Evolutionary conservation across 768 basidiomycete species (phyloP).

Genomic region (Rhodotorula kratochvilovae): DNA sequence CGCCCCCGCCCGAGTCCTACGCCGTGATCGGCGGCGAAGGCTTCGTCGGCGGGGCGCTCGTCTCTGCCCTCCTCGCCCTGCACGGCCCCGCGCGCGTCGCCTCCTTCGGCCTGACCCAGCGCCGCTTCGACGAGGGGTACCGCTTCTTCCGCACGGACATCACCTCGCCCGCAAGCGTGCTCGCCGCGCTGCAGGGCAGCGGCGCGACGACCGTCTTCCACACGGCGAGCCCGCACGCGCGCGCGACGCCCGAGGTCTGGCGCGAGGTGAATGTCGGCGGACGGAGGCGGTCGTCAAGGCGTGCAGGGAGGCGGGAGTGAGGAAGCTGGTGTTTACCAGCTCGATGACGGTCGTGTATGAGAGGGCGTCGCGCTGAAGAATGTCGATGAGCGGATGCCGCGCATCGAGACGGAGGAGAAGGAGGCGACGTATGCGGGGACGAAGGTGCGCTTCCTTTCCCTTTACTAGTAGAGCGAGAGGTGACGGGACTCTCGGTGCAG

Average conservation of each 20-base stretch:
- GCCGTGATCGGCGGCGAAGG: slow-evolving; percentile 76
- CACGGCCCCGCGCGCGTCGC: slow-evolving; percentile 65
- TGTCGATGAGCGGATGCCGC: slow-evolving; percentile 77
- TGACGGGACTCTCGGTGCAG: slow-evolving; percentile 6
- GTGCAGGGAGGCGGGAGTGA: slow-evolving; percentile 64
- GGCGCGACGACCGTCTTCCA: slow-evolving; percentile 84
- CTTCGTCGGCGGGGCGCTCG: slow-evolving; percentile 85
- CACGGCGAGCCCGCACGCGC: slow-evolving; percentile 67
- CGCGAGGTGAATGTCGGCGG: slow-evolving; percentile 91
- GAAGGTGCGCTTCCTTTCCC: slow-evolving; percentile 52
- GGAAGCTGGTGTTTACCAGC: slow-evolving; percentile 88
- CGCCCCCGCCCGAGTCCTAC: slow-evolving; percentile 58
- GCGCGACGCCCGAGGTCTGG: slow-evolving; percentile 63
- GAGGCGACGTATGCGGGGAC: slow-evolving; percentile 88
- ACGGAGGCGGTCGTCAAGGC: slow-evolving; percentile 78
- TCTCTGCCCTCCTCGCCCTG: slow-evolving; percentile 70
- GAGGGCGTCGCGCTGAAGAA: slow-evolving; percentile 65
- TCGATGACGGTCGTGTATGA: slow-evolving; percentile 87
- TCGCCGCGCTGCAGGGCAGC: slow-evolving; percentile 67
- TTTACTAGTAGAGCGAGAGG: not conserved
- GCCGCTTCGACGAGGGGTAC: slow-evolving; percentile 11
- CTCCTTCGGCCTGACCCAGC: slow-evolving; percentile 86
- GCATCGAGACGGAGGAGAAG: slow-evolving; percentile 57
- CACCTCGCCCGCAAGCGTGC: slow-evolving; percentile 67
- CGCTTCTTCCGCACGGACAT: slow-evolving; percentile 75